Evolutionary conservation across 2,329 filamentous ascomycete genomes (phyloP).

Genomic region (Neoarthrinium moseri): DNA sequence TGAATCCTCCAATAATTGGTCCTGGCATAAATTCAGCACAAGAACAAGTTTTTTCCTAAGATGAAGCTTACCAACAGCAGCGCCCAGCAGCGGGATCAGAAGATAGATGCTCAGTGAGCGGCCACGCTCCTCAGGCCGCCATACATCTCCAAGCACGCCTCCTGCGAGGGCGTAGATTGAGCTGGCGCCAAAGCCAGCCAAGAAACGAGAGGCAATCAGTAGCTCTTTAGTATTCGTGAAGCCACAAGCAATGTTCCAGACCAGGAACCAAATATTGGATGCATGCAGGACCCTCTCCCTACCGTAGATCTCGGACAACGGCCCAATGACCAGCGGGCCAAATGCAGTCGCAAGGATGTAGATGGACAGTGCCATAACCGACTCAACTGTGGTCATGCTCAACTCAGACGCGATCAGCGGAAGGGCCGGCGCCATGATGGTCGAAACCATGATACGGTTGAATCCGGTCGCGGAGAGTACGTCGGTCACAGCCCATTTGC

Average conservation of each 20-base stretch:
- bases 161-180: conserved; percentile 43
- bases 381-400: conserved; percentile 43
- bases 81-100: conserved; percentile 37
- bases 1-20: conserved; percentile 38
- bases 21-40: conserved; percentile 16
- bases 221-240: conserved; percentile 36
- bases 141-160: conserved; percentile 47
- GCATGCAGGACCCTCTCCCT: conserved; percentile 38
- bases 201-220: conserved; percentile 43
- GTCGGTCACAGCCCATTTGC: conserved; percentile 49
- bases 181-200: conserved; percentile 48
- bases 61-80: conserved; percentile 30
- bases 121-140: conserved; percentile 43
- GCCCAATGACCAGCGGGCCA: conserved; percentile 38
- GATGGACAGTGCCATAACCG: conserved; percentile 47
- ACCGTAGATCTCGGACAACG: conserved; percentile 17
- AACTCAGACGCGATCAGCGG: conserved; percentile 48
- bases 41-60: too few relatives aligned
- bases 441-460: conserved; percentile 49
- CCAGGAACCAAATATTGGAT: conserved; percentile 47
- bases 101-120: conserved; percentile 35
- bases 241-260: conserved; percentile 46
- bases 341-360: conserved; percentile 50
- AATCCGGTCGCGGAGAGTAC: conserved; percentile 49
- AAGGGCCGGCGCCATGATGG: conserved; percentile 52